phyloP scores from a whole-genome alignment of 371 early-diverging fungal species.

The Neoconidiobolus thromboides region DNA sequence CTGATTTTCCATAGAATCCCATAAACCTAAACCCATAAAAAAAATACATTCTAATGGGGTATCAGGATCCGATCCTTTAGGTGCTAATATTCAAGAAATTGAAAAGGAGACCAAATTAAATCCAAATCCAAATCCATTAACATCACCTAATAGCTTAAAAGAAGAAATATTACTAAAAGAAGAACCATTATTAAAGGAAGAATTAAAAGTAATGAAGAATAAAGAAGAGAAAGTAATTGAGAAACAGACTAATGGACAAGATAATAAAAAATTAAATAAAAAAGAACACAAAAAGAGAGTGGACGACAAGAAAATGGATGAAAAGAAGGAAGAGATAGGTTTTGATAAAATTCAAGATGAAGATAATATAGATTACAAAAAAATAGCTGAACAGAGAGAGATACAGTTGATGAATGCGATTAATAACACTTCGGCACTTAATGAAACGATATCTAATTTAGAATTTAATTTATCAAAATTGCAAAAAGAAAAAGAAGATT shows the following conservation, averaged over 20 bases:
- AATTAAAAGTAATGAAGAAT: background rate
- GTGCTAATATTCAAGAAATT: too few relatives aligned
- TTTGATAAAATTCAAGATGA: background rate
- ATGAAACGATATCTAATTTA: background rate
- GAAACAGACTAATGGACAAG: background rate
- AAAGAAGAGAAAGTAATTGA: background rate
- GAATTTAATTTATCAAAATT: background rate
- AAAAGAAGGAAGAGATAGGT: background rate
- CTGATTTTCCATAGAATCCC: too few relatives aligned
- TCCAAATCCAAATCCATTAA: too few relatives aligned
- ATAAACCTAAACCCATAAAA: too few relatives aligned
- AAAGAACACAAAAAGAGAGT: background rate
- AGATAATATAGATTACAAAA: background rate
- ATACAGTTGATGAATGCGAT: background rate
- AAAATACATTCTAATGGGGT: too few relatives aligned
- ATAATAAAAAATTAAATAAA: background rate
- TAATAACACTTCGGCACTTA: background rate
- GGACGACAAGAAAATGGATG: background rate
- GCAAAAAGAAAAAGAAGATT: background rate
- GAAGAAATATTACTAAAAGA: background rate
- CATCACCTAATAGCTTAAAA: too few relatives aligned
- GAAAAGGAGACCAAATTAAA: too few relatives aligned
- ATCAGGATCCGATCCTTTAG: too few relatives aligned
- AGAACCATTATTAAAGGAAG: background rate
- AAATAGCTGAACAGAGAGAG: constrained; percentile 4